A percentile compares a stretch with the other conserved stretches of the same genome.
phyloP scores from a whole-genome alignment of 169 alveolate genomes.

The Cryptosporidium tyzzeri region DNA sequence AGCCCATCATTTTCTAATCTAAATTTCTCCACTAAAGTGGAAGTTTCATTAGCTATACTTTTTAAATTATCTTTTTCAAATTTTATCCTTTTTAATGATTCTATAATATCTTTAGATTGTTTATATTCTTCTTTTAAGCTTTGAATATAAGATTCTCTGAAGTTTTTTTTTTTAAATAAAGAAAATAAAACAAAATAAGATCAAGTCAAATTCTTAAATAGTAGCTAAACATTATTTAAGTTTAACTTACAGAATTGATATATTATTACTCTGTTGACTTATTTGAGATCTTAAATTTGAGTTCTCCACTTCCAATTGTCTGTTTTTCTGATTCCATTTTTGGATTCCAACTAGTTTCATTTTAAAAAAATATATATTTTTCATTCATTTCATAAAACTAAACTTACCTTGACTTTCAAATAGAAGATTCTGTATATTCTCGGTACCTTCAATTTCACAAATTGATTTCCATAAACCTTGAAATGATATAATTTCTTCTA shows the following conservation, averaged over 20 bases:
- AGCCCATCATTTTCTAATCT: constrained; percentile 66
- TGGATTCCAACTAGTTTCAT: constrained; percentile 49
- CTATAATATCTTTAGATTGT: constrained; percentile 28
- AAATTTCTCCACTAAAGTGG: constrained; percentile 57
- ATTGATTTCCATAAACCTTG: constrained; percentile 60
- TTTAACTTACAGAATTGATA: constrained; percentile 58
- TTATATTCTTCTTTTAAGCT: constrained; percentile 35
- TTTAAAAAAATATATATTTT: neutral
- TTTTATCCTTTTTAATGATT: constrained; percentile 17
- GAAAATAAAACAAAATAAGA: neutral
- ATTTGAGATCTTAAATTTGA: constrained; percentile 44
- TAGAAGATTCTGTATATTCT: constrained; percentile 19
- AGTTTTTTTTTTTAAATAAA: neutral
- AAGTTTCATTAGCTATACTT: constrained; percentile 44
- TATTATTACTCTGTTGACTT: constrained; percentile 21
- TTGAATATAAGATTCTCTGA: constrained; percentile 37
- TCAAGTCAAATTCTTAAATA: no score
- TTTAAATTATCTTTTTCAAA: constrained; percentile 45
- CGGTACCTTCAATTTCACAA: constrained; percentile 42
- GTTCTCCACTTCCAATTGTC: constrained; percentile 51
- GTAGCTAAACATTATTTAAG: neutral
- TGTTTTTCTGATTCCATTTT: constrained; percentile 61
- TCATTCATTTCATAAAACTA: no score
- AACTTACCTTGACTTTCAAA: constrained; percentile 62
- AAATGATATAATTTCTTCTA: constrained; percentile 43